Percentiles rank a stretch among this genome's conserved stretches.
These are phyloP conservation scores for Phytophthora cryptogea DNA, from an alignment of 352 stramenopile genomes.

Conservation along the genomic window DNA sequence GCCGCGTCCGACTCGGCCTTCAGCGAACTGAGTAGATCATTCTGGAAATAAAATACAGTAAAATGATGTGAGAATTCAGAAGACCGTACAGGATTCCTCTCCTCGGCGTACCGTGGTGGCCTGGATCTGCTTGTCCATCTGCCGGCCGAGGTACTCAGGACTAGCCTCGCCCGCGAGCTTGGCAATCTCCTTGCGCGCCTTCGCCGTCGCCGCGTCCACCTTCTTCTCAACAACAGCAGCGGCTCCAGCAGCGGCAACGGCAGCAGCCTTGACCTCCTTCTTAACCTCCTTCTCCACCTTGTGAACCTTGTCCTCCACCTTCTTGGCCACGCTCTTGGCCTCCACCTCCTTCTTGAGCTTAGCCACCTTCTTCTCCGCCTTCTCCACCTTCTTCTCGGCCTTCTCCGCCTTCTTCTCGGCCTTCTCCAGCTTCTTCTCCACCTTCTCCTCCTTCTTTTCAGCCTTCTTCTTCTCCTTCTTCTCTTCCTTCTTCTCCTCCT, in stretches of 20 bases:
- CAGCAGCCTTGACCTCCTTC: conserved; percentile 40
- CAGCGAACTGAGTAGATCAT: conserved; percentile 62
- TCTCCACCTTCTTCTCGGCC: conserved; percentile 18
- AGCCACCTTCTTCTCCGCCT: conserved; percentile 23
- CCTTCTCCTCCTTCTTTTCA: conserved; percentile 10
- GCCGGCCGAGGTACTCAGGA: conserved; percentile 42
- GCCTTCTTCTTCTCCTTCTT: conserved; percentile 22
- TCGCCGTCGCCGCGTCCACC: conserved; percentile 60
- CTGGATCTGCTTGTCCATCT: conserved; percentile 72
- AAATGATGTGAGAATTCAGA: conserved; percentile 8
- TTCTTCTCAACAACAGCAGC: conserved; percentile 58
- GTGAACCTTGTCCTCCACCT: conserved; percentile 37
- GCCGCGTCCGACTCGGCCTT: conserved; percentile 63
- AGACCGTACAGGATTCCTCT: too few relatives aligned
- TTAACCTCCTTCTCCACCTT: conserved; percentile 36
- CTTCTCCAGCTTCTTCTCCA: conserved; percentile 24
- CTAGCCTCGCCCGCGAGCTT: conserved; percentile 58
- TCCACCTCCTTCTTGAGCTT: conserved; percentile 36
- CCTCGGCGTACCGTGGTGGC: conserved; percentile 54
- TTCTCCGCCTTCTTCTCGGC: conserved; percentile 23
- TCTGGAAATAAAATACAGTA: conserved; percentile 36
- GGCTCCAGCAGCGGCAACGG: conserved; percentile 25
- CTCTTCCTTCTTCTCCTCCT: conserved; percentile 19
- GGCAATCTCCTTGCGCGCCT: conserved; percentile 64
- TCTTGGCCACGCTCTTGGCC: conserved; percentile 33